A percentile compares a stretch with the other conserved stretches of the same genome.
These are phyloP conservation scores for Carex littledalei DNA, from an alignment of 176 grass and related monocot species.

Conservation along the genomic window DNA sequence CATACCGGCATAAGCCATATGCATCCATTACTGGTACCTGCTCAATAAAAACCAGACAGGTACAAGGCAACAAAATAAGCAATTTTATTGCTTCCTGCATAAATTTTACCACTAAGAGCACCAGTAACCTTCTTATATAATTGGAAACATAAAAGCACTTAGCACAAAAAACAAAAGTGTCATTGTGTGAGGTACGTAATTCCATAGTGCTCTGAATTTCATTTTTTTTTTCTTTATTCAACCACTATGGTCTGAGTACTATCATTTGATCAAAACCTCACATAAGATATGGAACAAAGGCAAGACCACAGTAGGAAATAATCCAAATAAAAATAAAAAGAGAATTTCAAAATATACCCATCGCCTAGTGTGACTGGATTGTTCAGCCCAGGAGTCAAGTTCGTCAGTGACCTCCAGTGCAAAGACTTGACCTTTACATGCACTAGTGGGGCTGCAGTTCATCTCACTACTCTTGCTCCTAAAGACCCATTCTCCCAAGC, in stretches of 20 bases:
- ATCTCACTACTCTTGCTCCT: conserved; percentile 87
- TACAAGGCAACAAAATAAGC: neutral
- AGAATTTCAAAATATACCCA: conserved; percentile 39
- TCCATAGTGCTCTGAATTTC: neutral
- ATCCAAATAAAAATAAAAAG: neutral
- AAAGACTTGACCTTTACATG: conserved; percentile 81
- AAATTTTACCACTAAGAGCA: neutral
- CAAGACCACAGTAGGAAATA: neutral
- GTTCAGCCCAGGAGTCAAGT: conserved; percentile 63
- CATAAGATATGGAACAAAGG: neutral
- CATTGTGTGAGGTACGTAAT: neutral
- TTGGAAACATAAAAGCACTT: neutral
- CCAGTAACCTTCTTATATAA: neutral
- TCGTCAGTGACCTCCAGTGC: conserved; percentile 78
- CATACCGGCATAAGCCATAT: conserved; percentile 63
- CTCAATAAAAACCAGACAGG: neutral
- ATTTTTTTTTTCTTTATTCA: neutral
- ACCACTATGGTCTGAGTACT: neutral
- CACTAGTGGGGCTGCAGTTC: conserved; percentile 34
- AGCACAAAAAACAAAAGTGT: neutral
- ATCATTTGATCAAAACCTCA: neutral
- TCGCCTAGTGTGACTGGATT: conserved; percentile 41
- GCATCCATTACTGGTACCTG: conserved; percentile 54
- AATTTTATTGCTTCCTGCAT: neutral
- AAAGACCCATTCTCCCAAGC: conserved; percentile 72